phyloP scores from a whole-genome alignment of 2,329 filamentous ascomycete species.

The Fonsecaea erecta region DNA sequence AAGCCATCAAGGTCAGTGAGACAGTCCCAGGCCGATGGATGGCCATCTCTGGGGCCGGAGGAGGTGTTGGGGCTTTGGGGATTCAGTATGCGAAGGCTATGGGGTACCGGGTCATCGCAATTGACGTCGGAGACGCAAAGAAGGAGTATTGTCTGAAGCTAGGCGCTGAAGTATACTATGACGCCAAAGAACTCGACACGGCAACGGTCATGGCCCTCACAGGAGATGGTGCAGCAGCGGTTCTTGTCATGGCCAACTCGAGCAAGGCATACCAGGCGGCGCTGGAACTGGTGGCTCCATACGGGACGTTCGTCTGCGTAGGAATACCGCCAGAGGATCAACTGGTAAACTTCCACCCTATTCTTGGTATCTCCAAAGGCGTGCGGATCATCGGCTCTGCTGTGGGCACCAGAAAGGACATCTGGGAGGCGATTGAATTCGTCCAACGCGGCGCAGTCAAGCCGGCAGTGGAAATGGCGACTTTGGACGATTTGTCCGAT shows the following conservation, averaged over 20 bases:
- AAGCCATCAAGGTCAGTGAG: slow-evolving; percentile 41
- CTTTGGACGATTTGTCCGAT: slow-evolving; percentile 26
- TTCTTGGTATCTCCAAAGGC: slow-evolving; percentile 25
- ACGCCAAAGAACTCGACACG: slow-evolving; percentile 30
- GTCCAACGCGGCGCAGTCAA: slow-evolving; percentile 36
- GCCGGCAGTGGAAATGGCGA: slow-evolving; percentile 34
- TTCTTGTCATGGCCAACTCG: slow-evolving; percentile 26
- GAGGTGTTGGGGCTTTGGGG: slow-evolving; percentile 44
- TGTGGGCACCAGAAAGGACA: slow-evolving; percentile 34
- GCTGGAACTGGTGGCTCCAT: slow-evolving; percentile 45
- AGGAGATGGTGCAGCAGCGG: slow-evolving; percentile 26
- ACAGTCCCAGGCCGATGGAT: slow-evolving; percentile 29
- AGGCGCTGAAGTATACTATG: slow-evolving; percentile 49
- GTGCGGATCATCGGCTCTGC: slow-evolving; percentile 33
- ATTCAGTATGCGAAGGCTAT: slow-evolving; percentile 50
- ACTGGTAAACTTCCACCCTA: slow-evolving; percentile 20
- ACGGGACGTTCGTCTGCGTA: slow-evolving; percentile 50
- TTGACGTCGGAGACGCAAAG: slow-evolving; percentile 47
- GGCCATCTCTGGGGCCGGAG: slow-evolving; percentile 47
- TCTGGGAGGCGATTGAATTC: slow-evolving; percentile 34
- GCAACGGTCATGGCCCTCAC: slow-evolving; percentile 27
- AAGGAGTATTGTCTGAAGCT: slow-evolving; percentile 40
- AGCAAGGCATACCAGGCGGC: slow-evolving; percentile 31
- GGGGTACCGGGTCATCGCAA: slow-evolving; percentile 50
- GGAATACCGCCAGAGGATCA: slow-evolving; percentile 38